Conservation (phyloP, 495 filamentous ascomycete genomes). For the Eremomyces bilateralis region DNA sequence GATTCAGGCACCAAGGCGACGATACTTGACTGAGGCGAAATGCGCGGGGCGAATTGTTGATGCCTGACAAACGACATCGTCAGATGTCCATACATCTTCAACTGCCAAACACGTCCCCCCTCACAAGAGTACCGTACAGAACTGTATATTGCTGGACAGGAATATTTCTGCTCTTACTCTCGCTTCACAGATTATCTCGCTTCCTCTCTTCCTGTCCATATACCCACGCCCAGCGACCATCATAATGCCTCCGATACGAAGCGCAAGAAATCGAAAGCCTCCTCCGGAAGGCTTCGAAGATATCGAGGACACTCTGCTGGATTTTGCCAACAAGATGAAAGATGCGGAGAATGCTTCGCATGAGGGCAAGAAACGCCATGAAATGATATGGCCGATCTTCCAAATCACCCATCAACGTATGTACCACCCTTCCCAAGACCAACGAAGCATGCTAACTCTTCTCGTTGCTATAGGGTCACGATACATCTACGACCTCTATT, state of each 20-base stretch:
- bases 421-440: conserved; percentile 10
- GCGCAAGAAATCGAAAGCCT: conserved; percentile 58
- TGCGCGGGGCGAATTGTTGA: too few species aligned
- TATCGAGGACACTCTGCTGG: conserved; percentile 86
- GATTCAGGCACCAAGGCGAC: too few species aligned
- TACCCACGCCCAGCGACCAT: conserved; percentile 3
- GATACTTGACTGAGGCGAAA: too few species aligned
- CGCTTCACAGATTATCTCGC: too few species aligned
- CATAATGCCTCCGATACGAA: conserved; percentile 71
- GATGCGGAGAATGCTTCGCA: conserved; percentile 69
- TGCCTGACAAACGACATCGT: too few species aligned
- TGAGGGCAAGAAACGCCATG: conserved; percentile 63
- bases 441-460: not conserved
- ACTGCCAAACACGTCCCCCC: too few species aligned
- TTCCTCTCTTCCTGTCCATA: conserved; percentile 4
- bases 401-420: conserved; percentile 89
- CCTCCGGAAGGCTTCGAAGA: conserved; percentile 91
- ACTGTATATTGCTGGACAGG: too few species aligned
- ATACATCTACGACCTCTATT: conserved; percentile 97
- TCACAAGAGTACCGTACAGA: too few species aligned
- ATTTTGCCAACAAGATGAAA: conserved; percentile 97
- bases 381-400: conserved; percentile 90
- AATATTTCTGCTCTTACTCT: too few species aligned
- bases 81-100: too few species aligned
- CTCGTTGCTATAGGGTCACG: conserved; percentile 45